These are phyloP conservation scores for Schoenoplectus triqueter DNA, from an alignment of 202 grass and related monocot genomes.

Conservation along the genomic window DNA sequence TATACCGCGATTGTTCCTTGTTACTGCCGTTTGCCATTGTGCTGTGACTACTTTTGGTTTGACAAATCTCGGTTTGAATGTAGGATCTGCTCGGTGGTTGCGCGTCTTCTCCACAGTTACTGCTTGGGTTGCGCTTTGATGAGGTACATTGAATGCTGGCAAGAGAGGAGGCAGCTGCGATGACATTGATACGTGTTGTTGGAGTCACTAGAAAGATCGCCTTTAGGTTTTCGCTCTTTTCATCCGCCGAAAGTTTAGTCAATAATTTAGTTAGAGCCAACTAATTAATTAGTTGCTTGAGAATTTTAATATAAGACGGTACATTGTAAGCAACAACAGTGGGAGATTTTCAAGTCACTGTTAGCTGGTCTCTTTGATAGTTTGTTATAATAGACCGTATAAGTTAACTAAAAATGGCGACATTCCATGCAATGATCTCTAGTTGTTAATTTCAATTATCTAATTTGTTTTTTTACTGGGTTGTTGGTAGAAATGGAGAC, in stretches of 20 bases:
- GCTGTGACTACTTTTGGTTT: no score
- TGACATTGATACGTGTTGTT: no score
- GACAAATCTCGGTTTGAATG: no score
- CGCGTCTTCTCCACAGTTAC: no score
- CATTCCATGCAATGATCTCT: constrained; percentile 17
- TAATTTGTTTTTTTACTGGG: constrained; percentile 5
- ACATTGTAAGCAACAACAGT: background rate
- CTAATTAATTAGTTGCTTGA: constrained; percentile 11
- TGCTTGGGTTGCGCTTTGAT: no score
- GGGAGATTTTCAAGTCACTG: constrained; percentile 29
- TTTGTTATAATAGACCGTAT: background rate
- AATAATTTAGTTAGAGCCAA: constrained; percentile 12
- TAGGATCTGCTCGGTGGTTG: no score
- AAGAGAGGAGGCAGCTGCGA: no score
- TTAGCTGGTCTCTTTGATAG: constrained; percentile 30
- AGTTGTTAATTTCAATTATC: background rate
- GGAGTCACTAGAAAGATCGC: no score
- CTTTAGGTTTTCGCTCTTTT: no score
- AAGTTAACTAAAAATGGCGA: constrained; percentile 13
- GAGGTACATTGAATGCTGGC: no score
- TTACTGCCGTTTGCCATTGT: no score
- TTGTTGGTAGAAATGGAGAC: background rate
- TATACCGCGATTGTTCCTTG: no score
- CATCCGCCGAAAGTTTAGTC: background rate
- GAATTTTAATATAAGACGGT: constrained; percentile 24